These are phyloP conservation scores for Picocystis salinarum DNA, from an alignment of 139 green algal genomes.

Conservation along the genomic window DNA sequence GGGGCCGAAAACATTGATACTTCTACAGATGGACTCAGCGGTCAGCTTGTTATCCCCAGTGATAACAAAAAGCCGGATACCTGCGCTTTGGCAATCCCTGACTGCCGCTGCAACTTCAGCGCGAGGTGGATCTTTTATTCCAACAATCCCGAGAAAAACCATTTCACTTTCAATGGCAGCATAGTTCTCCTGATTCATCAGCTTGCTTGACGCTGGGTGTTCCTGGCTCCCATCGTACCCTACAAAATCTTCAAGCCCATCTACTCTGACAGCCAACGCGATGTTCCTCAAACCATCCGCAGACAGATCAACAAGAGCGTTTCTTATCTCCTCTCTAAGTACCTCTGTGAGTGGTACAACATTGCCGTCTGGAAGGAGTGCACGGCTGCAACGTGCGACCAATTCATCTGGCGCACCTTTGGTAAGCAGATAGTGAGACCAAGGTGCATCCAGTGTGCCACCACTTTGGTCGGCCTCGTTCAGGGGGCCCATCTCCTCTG, in stretches of 20 bases:
- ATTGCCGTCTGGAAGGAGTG: conserved; percentile 31
- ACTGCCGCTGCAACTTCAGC: conserved; percentile 17
- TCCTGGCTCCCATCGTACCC: conserved; percentile 27
- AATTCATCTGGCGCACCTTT: conserved; percentile 26
- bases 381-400: conserved; percentile 17
- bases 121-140: conserved; percentile 24
- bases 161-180: conserved; percentile 15
- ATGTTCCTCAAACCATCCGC: too few relatives aligned
- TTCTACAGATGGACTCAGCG: conserved; percentile 16
- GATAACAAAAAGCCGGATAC: conserved; percentile 28
- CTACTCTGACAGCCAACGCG: too few relatives aligned
- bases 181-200: conserved; percentile 5
- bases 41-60: conserved; percentile 31
- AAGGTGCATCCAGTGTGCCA: too few relatives aligned
- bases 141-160: conserved; percentile 12
- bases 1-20: conserved; percentile 14
- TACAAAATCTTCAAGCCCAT: conserved; percentile 14
- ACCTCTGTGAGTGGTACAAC: conserved; percentile 20
- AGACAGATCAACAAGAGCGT: too few relatives aligned
- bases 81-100: conserved; percentile 18
- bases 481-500: too few relatives aligned
- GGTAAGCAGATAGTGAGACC: too few relatives aligned
- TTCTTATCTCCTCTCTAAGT: conserved; percentile 12
- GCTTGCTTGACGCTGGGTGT: conserved; percentile 21
- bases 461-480: too few relatives aligned